These are phyloP conservation scores for Fusarium palustre DNA, from an alignment of 2,329 filamentous ascomycete species.

Conservation along the genomic window DNA sequence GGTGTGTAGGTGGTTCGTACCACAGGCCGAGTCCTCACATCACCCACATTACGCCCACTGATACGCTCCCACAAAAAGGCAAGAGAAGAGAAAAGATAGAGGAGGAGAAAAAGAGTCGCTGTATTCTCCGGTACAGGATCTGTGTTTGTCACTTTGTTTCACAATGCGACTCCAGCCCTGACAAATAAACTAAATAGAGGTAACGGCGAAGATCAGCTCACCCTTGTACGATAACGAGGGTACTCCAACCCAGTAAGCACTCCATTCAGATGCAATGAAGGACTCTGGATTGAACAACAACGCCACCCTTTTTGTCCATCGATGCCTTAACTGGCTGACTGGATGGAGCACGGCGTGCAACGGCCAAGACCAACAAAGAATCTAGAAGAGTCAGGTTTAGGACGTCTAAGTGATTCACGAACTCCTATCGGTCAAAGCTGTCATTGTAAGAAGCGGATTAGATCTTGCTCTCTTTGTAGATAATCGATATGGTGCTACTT, in stretches of 20 bases:
- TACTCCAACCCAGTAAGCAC: background rate
- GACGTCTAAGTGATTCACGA: background rate
- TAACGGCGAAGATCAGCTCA: slow-evolving; percentile 15
- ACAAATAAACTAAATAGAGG: slow-evolving; percentile 12
- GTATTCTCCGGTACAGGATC: slow-evolving; percentile 30
- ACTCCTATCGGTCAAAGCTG: background rate
- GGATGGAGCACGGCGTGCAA: background rate
- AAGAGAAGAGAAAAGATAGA: background rate
- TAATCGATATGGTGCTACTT: background rate
- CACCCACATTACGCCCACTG: background rate
- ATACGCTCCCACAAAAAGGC: background rate
- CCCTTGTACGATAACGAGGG: slow-evolving; percentile 19
- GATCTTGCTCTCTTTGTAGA: background rate
- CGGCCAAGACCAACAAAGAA: background rate
- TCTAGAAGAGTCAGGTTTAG: background rate
- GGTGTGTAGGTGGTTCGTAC: slow-evolving; percentile 4
- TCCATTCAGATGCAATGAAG: slow-evolving; percentile 10
- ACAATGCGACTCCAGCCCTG: slow-evolving; percentile 22
- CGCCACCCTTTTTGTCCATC: slow-evolving; percentile 2
- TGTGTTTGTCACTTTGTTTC: slow-evolving; percentile 27
- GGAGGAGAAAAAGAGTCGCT: background rate
- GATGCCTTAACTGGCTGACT: background rate
- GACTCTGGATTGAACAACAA: slow-evolving; percentile 12
- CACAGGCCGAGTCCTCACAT: slow-evolving; percentile 2
- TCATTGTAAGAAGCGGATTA: background rate